Conservation (phyloP, 192 early-diverging fungal genomes). For the Blastocladiella britannica region DNA sequence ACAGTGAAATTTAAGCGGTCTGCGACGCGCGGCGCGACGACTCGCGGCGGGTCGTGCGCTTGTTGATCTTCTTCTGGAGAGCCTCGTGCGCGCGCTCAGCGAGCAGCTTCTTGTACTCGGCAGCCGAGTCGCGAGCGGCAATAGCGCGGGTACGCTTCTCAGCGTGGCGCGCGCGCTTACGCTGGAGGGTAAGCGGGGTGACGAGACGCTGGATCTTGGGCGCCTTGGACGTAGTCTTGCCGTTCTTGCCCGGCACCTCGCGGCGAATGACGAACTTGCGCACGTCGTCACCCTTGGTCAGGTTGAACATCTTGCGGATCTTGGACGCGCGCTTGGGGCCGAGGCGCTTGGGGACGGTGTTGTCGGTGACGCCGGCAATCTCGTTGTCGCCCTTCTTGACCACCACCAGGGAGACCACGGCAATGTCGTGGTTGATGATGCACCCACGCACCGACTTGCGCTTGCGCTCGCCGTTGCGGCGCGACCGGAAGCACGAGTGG, state of each 20-base stretch:
- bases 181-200: slow-evolving; percentile 88
- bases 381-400: slow-evolving; percentile 94
- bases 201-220: slow-evolving; percentile 97
- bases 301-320: slow-evolving; percentile 98
- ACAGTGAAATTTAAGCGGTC: no score
- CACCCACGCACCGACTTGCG: slow-evolving; percentile 98
- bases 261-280: slow-evolving; percentile 99
- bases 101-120: slow-evolving; percentile 18
- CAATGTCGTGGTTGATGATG: slow-evolving; percentile 85
- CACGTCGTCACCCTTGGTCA: slow-evolving; percentile 96
- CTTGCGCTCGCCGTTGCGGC: slow-evolving; percentile 95
- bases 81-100: neutral
- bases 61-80: neutral
- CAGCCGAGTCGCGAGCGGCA: slow-evolving; percentile 56
- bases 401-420: slow-evolving; percentile 82
- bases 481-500: slow-evolving; percentile 96
- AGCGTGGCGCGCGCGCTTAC: slow-evolving; percentile 71
- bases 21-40: no score
- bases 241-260: slow-evolving; percentile 81
- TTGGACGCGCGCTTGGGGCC: slow-evolving; percentile 97
- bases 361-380: slow-evolving; percentile 89
- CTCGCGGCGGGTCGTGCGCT: no score
- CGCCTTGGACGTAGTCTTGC: slow-evolving; percentile 90
- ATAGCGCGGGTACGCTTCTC: slow-evolving; percentile 69
- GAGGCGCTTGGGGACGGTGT: slow-evolving; percentile 80